These are phyloP conservation scores for Torulaspora indica DNA, from an alignment of 805 yeast species.

Conservation along the genomic window DNA sequence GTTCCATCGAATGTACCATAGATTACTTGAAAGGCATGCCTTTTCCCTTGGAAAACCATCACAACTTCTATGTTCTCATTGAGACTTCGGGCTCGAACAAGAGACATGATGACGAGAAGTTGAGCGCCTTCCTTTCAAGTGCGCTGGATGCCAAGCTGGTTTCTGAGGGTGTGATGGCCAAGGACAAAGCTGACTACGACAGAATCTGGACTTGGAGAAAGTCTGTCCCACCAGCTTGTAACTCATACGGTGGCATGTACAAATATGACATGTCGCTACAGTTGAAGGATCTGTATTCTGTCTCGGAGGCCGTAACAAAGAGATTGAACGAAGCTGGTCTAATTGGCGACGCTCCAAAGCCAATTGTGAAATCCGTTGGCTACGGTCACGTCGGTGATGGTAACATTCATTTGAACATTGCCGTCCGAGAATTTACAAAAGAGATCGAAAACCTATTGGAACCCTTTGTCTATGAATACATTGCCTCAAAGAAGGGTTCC, in stretches of 20 bases:
- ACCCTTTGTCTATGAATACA: constrained; percentile 90
- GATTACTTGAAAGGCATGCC: constrained; percentile 47
- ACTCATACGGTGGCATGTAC: constrained; percentile 81
- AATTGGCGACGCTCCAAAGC: constrained; percentile 59
- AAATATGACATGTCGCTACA: constrained; percentile 90
- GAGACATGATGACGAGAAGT: constrained; percentile 82
- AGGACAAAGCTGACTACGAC: constrained; percentile 74
- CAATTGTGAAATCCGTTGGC: constrained; percentile 84
- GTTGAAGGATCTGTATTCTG: constrained; percentile 62
- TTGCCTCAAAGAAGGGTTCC: constrained; percentile 60
- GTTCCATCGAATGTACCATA: constrained; percentile 54
- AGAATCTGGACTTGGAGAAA: constrained; percentile 90
- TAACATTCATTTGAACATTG: constrained; percentile 81
- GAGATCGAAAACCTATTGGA: constrained; percentile 70
- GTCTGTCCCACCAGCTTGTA: constrained; percentile 76
- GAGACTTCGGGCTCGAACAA: constrained; percentile 90
- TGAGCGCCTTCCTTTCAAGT: constrained; percentile 68
- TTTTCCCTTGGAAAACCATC: constrained; percentile 71
- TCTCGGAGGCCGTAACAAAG: constrained; percentile 63
- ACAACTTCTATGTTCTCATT: constrained; percentile 79
- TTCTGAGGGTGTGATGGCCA: constrained; percentile 83
- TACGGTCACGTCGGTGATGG: constrained; percentile 96
- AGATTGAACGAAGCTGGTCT: constrained; percentile 51
- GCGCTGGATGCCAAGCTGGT: constrained; percentile 74
- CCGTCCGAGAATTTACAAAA: constrained; percentile 72